phyloP scores from a whole-genome alignment of 2,329 filamentous ascomycete genomes.

The Cryphonectria parasitica region DNA sequence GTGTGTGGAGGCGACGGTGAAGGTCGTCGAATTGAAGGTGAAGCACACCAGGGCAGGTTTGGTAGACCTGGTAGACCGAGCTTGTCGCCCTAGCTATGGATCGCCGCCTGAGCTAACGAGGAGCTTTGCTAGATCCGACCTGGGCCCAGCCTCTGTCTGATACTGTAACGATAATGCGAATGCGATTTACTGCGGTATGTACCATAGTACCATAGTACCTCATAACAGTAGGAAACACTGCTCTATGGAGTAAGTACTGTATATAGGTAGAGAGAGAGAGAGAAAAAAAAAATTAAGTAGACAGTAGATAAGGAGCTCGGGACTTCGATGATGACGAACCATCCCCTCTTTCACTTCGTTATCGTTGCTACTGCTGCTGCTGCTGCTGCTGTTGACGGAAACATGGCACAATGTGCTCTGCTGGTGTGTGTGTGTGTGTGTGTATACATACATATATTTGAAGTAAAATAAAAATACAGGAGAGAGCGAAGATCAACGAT shows the following conservation, averaged over 20 bases:
- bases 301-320: background rate
- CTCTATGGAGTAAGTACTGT: background rate
- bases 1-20: conserved; percentile 7
- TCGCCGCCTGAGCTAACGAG: background rate
- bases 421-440: background rate
- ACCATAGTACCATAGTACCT: background rate
- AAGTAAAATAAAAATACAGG: background rate
- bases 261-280: background rate
- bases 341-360: background rate
- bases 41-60: background rate
- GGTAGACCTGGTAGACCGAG: conserved; percentile 2
- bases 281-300: background rate
- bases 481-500: background rate
- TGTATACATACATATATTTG: background rate
- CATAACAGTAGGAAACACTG: background rate
- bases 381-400: background rate
- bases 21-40: conserved; percentile 7
- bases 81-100: conserved; percentile 5
- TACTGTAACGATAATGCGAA: background rate
- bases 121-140: conserved; percentile 1
- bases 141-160: conserved; percentile 2
- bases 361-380: background rate
- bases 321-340: background rate
- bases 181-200: background rate
- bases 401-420: background rate